phyloP scores from a whole-genome alignment of 164 flowering plant genomes.

The Sedum album region DNA sequence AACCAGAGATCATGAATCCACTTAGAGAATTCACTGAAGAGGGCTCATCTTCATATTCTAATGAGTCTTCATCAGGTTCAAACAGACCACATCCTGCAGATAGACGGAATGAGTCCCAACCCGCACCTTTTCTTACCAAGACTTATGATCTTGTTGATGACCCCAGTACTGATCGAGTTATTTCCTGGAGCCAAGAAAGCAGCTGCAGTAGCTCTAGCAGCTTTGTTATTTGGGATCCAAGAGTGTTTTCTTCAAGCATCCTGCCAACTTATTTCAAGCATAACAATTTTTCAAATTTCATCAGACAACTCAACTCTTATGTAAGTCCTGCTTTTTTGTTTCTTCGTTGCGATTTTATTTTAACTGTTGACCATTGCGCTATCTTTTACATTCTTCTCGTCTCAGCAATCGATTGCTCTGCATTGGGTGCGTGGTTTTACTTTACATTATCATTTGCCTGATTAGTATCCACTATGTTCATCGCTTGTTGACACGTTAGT shows the following conservation, averaged over 20 bases:
- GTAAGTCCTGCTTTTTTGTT: conserved; percentile 14
- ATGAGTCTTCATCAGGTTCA: neutral
- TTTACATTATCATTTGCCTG: neutral
- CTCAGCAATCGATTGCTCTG: too few species aligned
- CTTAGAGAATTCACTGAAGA: neutral
- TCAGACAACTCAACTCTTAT: conserved; percentile 17
- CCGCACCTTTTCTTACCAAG: conserved; percentile 63
- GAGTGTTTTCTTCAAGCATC: neutral
- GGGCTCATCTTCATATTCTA: neutral
- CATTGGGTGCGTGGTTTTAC: too few species aligned
- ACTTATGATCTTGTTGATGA: conserved; percentile 68
- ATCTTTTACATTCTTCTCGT: neutral
- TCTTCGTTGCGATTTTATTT: neutral
- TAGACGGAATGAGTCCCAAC: conserved; percentile 49
- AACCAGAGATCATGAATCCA: conserved; percentile 1
- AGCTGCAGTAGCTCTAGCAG: conserved; percentile 42
- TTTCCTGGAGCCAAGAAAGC: conserved; percentile 56
- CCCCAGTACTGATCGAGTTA: conserved; percentile 25
- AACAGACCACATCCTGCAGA: conserved; percentile 49
- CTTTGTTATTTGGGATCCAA: neutral
- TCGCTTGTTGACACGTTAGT: neutral
- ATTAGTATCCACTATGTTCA: neutral
- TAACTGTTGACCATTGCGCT: neutral
- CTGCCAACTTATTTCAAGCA: neutral
- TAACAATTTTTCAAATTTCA: conserved; percentile 4